These are phyloP conservation scores for Phytophthora vignae DNA, from an alignment of 352 stramenopile species.

Conservation along the genomic window DNA sequence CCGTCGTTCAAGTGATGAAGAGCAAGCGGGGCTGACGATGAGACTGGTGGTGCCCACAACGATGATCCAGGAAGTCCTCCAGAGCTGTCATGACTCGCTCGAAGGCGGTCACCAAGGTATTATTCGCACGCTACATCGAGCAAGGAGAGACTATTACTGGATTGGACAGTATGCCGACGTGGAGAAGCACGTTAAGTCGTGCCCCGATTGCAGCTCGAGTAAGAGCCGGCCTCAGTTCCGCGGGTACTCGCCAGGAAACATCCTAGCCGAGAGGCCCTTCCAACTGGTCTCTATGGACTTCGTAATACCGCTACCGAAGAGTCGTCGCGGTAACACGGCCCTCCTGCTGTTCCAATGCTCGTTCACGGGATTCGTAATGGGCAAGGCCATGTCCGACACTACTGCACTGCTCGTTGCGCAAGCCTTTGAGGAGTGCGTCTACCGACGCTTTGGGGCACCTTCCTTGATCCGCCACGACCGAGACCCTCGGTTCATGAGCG, in stretches of 20 bases:
- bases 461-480: background rate
- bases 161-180: no score
- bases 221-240: no score
- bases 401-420: background rate
- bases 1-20: background rate
- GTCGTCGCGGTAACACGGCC: background rate
- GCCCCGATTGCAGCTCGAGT: no score
- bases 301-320: conserved; percentile 12
- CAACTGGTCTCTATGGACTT: conserved; percentile 7
- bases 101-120: no score
- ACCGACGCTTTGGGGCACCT: background rate
- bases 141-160: no score
- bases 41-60: conserved; percentile 16
- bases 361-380: no score
- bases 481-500: no score
- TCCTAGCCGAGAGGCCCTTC: conserved; percentile 5
- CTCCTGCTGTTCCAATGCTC: background rate
- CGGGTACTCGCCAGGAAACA: conserved; percentile 18
- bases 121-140: no score
- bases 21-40: background rate
- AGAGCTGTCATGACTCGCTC: no score
- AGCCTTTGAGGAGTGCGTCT: background rate
- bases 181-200: no score
- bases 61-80: no score
- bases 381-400: background rate